Evolutionary conservation across 805 yeast genomes (phyloP), one percentile per base, ranked within the genome.

Genomic region (Ogataea methanolica): DNA sequence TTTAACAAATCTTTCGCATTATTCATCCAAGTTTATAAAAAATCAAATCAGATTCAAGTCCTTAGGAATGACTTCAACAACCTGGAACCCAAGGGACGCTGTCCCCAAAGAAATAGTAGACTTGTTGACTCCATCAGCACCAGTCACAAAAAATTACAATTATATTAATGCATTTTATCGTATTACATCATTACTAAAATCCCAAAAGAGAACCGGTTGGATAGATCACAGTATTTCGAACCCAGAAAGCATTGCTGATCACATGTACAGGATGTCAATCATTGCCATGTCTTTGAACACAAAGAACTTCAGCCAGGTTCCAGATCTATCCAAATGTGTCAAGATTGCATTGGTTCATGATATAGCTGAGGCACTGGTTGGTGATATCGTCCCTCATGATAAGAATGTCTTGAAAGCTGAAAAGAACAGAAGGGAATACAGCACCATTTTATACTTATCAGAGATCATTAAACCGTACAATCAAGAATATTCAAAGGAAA

Each of bases 141-240:
- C 31, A 39, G 36, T 36, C 39, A 44, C 50, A 3, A 31, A 7
- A 16, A 58, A 58, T 21, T 63, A 60, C 44, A 55, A 59, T 49
- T 61, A 62, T 48, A 61, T 68, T 35, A 58, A 55, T 48, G 68
- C 68, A 29, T 68, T 68, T 43, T 66, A 66, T 42, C 88, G 88
- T 60, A 78, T 89, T 33, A 78, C 88, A 0, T 76, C 84, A 44
- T 73, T 82, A 33, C 72, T 92, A 57, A 92, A 92, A 66, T 72
- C 80, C 5, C 92, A 88, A 60, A 82, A 76, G 56, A 77, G 99
- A 63, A 92, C 99, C 0, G 99, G 99, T 2, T 92, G 98, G 98
- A 67, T 92, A 19, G 92, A 89, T 61, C 80, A 79, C 59, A 76
- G 79, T 11, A 62, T 72, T 16, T 72, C 72, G 1, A 58, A 71